Base-by-base conservation (phyloP, 2,329 filamentous ascomycete genomes). In the Rhynchosporium agropyri region DNA sequence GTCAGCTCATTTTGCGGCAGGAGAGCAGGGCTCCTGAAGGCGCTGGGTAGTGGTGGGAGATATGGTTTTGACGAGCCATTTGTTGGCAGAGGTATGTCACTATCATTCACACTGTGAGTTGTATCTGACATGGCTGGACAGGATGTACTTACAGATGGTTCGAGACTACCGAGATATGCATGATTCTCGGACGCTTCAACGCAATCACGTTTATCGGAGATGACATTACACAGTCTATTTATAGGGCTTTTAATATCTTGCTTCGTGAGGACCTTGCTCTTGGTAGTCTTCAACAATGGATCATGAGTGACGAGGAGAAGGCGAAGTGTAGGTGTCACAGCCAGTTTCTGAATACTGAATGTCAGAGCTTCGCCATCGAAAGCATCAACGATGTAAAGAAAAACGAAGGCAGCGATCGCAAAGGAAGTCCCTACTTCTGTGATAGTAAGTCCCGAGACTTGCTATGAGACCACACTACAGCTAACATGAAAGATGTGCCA, bases 61-160 rank as follows among this genome's bases (percentile, higher is more conserved):
- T 70, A 77, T 70, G 77, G 77, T 10, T 77, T 77, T 62, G 76
- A 78, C 62, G 72, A 73, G 13, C 74, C 77, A 4, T 80, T 75
- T 66, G 73, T 70, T 49, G 69, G 69, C 5, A 69, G 67, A 55
- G 63, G 69, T 68, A 26, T 12, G 28, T 38, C 10, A 12, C 2
- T 10, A 12, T 9, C 10, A 1, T 26, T 36, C n/a, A 26, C 20
- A 15, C 8, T 40, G 10, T 4, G 46, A 55, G 20, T 8, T 4
- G 48, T 38, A 33, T 26, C 31, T 46, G 29, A 63, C 9, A 40
- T 42, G 28, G 53, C 12, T 42, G 49, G 12, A 28, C 58, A 75
- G 76, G 71, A 36, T 80, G 78, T 63, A 76, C 76, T 56, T 79
- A 79, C 64, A 75, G 72, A 50, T 80, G 78, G 78, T 79, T 77